Percentiles rank a stretch among this genome's conserved stretches.
These are phyloP conservation scores for Medicago arabica DNA, from an alignment of 306 rosid genomes.

Conservation along the genomic window DNA sequence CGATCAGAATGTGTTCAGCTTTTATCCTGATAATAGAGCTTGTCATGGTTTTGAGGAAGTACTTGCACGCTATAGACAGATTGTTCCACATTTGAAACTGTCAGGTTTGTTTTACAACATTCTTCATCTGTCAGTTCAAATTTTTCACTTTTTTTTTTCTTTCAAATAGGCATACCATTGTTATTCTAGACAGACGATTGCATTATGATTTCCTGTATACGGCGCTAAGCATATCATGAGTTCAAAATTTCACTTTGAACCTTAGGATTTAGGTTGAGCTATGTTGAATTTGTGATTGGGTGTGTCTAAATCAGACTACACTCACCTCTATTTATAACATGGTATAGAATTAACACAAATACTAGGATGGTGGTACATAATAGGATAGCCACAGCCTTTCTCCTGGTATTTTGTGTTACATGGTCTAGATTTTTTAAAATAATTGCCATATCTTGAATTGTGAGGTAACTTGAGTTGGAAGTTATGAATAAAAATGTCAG, in stretches of 20 bases:
- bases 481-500: neutral
- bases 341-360: too few relatives aligned
- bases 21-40: slow-evolving; percentile 56
- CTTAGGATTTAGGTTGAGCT: too few relatives aligned
- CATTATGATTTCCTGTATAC: slow-evolving; percentile 4
- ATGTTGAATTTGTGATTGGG: too few relatives aligned
- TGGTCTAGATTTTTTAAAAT: neutral
- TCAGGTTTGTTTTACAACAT: slow-evolving; percentile 66
- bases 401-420: slow-evolving; percentile 1
- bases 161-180: neutral
- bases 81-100: slow-evolving; percentile 72
- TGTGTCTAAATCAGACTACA: too few relatives aligned
- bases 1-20: slow-evolving; percentile 75
- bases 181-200: neutral
- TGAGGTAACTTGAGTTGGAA: neutral
- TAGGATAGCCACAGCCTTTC: slow-evolving; percentile 14
- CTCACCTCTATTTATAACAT: too few relatives aligned
- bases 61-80: slow-evolving; percentile 78
- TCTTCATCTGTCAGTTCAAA: neutral
- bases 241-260: slow-evolving; percentile 17
- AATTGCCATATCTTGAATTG: slow-evolving; percentile 1
- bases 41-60: slow-evolving; percentile 92
- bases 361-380: neutral
- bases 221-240: slow-evolving; percentile 24
- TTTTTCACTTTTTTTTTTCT: too few relatives aligned